Base-by-base conservation (phyloP, 768 basidiomycete species). In the Macrocybe gigantea region DNA sequence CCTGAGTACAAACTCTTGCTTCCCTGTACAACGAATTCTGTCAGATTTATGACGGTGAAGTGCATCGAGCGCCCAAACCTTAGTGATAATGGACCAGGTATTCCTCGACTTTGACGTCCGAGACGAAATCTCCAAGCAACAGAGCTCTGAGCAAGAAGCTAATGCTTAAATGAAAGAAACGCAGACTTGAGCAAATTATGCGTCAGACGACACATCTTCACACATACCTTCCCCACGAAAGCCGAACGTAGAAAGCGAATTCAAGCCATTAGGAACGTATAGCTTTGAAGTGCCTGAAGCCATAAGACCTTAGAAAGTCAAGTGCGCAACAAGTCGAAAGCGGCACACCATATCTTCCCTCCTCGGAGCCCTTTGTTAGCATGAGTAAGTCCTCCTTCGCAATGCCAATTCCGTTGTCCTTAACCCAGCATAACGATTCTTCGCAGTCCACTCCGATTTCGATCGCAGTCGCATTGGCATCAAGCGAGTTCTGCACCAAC, bases 151-250 rank as follows among this genome's bases (percentile, higher is more conserved):
- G 48, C 85, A 80, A 41, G 93, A 94, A 12, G 90, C 85, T 45
- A 96, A 65, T 3, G 93, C 94, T 94, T 53, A n/a, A 33, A 33
- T 33, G 29, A 10, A 10, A 8, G 32, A 33, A 33, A 7, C 13
- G 51, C 31, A 44, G 36, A 29, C 7, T 34, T 29, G 31, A 31
- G 29, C 42, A 9, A 32, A 31, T 29, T 4, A 41, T 32, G 30
- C 8, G 3, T 7, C 3, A 31, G 5, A 32, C 3, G 11, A 22
- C 22, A 22, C 22, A 4, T 22, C 22, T 22, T 4, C 4, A 22
- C 15, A 50, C 52, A 12, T 56, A 89, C 93, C 93, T 86, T 97
- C 94, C 34, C 94, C 93, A 55, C 94, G 80, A 67, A 92, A 95
- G 0, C 94, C 93, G 67, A 93, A 94, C 2, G 86, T 85, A 10